Evolutionary conservation across 495 filamentous ascomycete species (phyloP).

Genomic region (Penicillium parvum): DNA sequence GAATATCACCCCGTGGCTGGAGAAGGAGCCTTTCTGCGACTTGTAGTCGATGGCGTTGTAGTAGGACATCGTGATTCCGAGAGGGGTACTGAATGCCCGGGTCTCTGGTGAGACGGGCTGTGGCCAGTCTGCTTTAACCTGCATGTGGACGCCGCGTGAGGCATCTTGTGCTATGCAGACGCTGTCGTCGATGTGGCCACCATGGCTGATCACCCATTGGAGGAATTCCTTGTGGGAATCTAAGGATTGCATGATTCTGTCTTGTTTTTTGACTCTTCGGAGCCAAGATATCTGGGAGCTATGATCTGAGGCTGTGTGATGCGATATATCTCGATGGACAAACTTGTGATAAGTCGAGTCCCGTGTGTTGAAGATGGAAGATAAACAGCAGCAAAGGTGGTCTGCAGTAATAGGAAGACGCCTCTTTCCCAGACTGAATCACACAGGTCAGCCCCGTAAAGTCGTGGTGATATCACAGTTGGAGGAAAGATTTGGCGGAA

Average conservation of each 20-base stretch:
- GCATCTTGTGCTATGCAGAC: slow-evolving; percentile 39
- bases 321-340: not conserved
- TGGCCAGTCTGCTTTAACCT: slow-evolving; percentile 32
- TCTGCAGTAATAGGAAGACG: not conserved
- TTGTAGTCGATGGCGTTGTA: slow-evolving; percentile 44
- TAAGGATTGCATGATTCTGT: slow-evolving; percentile 16
- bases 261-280: slow-evolving; percentile 12
- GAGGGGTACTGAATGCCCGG: slow-evolving; percentile 41
- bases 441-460: too few species aligned
- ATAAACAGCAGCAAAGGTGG: not conserved
- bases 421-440: too few species aligned
- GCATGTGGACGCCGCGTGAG: slow-evolving; percentile 44
- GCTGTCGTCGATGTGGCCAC: slow-evolving; percentile 38
- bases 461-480: slow-evolving; percentile 12
- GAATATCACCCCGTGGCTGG: slow-evolving; percentile 31
- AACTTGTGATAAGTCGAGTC: not conserved
- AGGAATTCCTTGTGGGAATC: slow-evolving; percentile 31
- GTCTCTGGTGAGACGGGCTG: slow-evolving; percentile 27
- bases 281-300: slow-evolving; percentile 10
- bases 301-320: not conserved
- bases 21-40: slow-evolving; percentile 21
- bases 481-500: slow-evolving; percentile 9
- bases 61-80: slow-evolving; percentile 47
- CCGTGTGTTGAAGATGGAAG: not conserved
- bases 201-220: slow-evolving; percentile 40